Evolutionary conservation across 768 basidiomycete genomes (phyloP).

Genomic region (Tulasnella sp.): DNA sequence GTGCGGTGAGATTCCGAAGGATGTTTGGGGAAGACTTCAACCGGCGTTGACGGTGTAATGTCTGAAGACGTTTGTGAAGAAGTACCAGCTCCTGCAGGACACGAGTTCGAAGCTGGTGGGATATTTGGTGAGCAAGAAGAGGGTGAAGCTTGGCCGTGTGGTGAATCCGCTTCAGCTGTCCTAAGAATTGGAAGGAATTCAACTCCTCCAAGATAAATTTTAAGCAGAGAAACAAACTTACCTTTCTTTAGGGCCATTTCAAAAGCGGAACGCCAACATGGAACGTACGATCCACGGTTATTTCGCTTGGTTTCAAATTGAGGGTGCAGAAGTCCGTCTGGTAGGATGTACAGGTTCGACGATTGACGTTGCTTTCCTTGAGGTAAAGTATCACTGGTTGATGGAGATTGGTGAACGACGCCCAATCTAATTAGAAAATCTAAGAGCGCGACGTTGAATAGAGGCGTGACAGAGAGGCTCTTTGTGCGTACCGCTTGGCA

Average conservation of each 20-base stretch:
- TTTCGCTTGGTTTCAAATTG: slow-evolving; percentile 40
- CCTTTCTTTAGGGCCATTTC: slow-evolving; percentile 27
- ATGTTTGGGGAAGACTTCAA: slow-evolving; percentile 24
- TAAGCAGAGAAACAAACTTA: slow-evolving; percentile 18
- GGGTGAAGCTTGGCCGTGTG: slow-evolving; percentile 29
- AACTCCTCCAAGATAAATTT: background rate
- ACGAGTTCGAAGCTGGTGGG: slow-evolving; percentile 56
- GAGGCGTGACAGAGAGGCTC: background rate
- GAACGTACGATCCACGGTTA: slow-evolving; percentile 40
- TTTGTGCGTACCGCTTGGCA: slow-evolving; percentile 44
- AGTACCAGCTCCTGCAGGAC: slow-evolving; percentile 66
- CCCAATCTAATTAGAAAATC: slow-evolving; percentile 58
- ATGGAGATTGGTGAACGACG: slow-evolving; percentile 4
- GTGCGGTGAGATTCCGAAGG: slow-evolving; percentile 51
- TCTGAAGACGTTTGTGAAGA: slow-evolving; percentile 35
- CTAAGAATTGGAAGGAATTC: background rate
- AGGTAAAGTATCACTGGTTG: background rate
- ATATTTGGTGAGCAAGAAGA: slow-evolving; percentile 43
- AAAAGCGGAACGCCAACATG: slow-evolving; percentile 47
- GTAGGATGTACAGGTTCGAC: slow-evolving; percentile 21
- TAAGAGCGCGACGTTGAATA: slow-evolving; percentile 21
- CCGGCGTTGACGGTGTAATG: background rate
- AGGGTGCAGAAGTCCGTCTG: slow-evolving; percentile 57
- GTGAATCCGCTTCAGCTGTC: slow-evolving; percentile 18
- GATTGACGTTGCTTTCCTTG: slow-evolving; percentile 14